phyloP scores from a whole-genome alignment of 805 yeast genomes.

The Metschnikowia picachoensis region DNA sequence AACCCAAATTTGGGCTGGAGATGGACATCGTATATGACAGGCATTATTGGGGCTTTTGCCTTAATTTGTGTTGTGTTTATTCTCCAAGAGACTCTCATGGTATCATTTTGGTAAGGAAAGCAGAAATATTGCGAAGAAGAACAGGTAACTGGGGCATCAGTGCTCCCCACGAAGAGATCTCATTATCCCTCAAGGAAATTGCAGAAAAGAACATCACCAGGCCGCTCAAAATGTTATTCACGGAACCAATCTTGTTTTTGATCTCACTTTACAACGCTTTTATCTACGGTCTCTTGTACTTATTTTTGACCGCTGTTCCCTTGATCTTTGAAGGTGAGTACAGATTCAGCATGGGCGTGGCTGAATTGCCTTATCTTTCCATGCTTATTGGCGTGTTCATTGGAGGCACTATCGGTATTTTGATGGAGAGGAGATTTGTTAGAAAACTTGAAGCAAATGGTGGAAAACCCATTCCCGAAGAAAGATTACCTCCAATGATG shows the following conservation, averaged over 20 bases:
- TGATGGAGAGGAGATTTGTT: constrained; percentile 52
- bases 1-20: constrained; percentile 70
- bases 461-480: constrained; percentile 21
- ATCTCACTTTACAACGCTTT: constrained; percentile 71
- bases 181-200: constrained; percentile 43
- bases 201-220: constrained; percentile 58
- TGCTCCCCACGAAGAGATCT: constrained; percentile 60
- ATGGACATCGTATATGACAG: constrained; percentile 73
- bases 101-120: constrained; percentile 58
- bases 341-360: constrained; percentile 55
- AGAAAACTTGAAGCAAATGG: constrained; percentile 31
- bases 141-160: constrained; percentile 83
- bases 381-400: constrained; percentile 63
- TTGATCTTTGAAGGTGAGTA: constrained; percentile 52
- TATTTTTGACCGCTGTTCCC: constrained; percentile 74
- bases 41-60: constrained; percentile 51
- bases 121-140: constrained; percentile 54
- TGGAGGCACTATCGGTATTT: constrained; percentile 53
- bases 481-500: constrained; percentile 21
- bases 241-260: constrained; percentile 70
- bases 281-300: constrained; percentile 74
- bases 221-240: constrained; percentile 62
- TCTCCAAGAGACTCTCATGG: constrained; percentile 69
- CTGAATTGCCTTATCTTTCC: constrained; percentile 76
- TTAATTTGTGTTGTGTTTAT: constrained; percentile 40